These are phyloP conservation scores for Globisporangium paddicum DNA, from an alignment of 352 stramenopile genomes.

Conservation along the genomic window DNA sequence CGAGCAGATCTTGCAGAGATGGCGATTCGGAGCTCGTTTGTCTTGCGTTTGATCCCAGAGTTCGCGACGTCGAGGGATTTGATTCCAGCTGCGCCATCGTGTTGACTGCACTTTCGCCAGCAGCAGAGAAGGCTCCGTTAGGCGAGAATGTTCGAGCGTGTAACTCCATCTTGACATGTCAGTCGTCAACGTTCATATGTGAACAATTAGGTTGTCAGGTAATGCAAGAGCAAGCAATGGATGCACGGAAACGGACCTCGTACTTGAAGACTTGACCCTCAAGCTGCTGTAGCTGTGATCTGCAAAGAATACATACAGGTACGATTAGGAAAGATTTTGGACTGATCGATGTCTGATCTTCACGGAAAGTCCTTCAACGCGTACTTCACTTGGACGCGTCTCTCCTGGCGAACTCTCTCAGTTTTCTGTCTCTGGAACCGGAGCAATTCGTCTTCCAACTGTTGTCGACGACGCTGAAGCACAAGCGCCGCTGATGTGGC, in stretches of 20 bases:
- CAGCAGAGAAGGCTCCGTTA: background rate
- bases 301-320: slow-evolving; percentile 7
- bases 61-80: background rate
- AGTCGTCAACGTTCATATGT: background rate
- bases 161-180: background rate
- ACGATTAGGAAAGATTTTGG: too few relatives aligned
- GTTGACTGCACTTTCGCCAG: too few relatives aligned
- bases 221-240: background rate
- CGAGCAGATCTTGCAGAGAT: slow-evolving; percentile 13
- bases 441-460: slow-evolving; percentile 22
- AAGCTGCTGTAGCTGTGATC: slow-evolving; percentile 25
- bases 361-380: background rate
- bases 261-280: slow-evolving; percentile 24
- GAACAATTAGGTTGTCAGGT: background rate
- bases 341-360: too few relatives aligned
- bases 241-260: slow-evolving; percentile 16
- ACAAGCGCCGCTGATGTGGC: background rate
- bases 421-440: slow-evolving; percentile 22
- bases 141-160: background rate
- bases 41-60: too few relatives aligned
- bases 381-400: slow-evolving; percentile 22
- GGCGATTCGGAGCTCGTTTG: background rate
- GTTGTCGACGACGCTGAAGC: slow-evolving; percentile 10
- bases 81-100: background rate
- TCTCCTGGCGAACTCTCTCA: slow-evolving; percentile 13